Evolutionary conservation across 352 stramenopile genomes (phyloP).

Genomic region (Peronosclerospora sorghi): DNA sequence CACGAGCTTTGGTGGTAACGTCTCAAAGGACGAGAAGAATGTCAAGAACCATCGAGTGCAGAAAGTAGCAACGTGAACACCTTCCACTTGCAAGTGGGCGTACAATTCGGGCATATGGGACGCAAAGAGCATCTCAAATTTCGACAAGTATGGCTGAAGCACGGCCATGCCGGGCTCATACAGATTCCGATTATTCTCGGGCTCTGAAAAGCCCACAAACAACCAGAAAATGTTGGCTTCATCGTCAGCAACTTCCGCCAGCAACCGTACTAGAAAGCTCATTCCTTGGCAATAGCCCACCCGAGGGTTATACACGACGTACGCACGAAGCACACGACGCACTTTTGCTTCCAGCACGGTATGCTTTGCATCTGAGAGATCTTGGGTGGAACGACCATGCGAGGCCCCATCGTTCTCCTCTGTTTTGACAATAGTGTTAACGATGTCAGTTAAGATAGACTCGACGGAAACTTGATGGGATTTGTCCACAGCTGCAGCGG

Average conservation of each 20-base stretch:
- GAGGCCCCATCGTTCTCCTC: neutral
- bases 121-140: constrained; percentile 55
- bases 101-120: constrained; percentile 59
- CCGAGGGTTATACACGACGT: constrained; percentile 70
- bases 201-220: constrained; percentile 68
- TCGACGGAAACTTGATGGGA: constrained; percentile 8
- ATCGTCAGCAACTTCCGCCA: constrained; percentile 52
- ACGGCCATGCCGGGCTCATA: constrained; percentile 69
- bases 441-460: constrained; percentile 12
- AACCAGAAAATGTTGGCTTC: constrained; percentile 77
- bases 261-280: constrained; percentile 68
- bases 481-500: constrained; percentile 3
- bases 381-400: neutral
- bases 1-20: constrained; percentile 52
- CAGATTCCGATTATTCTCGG: constrained; percentile 57
- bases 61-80: constrained; percentile 59
- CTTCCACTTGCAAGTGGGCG: constrained; percentile 41
- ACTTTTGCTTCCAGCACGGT: constrained; percentile 47
- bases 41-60: constrained; percentile 78
- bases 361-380: neutral
- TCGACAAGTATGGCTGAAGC: constrained; percentile 49
- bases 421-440: constrained; percentile 6
- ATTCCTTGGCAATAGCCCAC: constrained; percentile 85
- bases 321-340: constrained; percentile 64
- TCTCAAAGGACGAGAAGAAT: constrained; percentile 77